phyloP scores from a whole-genome alignment of 441 rosid genomes.

The Populus hybrid region DNA sequence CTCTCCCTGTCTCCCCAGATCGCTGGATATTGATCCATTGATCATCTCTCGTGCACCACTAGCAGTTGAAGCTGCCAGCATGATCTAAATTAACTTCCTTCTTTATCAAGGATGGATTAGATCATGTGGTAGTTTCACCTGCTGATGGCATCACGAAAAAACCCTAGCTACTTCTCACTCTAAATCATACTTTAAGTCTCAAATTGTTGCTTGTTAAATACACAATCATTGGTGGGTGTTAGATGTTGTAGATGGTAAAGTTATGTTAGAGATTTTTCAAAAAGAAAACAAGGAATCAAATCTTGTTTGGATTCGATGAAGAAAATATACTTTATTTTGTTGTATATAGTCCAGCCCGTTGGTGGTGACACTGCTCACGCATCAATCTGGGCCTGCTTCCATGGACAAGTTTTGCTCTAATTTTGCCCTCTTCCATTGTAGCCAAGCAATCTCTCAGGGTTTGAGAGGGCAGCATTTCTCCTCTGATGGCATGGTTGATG shows the following conservation, averaged over 20 bases:
- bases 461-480: slow-evolving; percentile 24
- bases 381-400: background rate
- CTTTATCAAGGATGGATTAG: slow-evolving; percentile 24
- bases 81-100: slow-evolving; percentile 65
- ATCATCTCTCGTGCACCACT: slow-evolving; percentile 57
- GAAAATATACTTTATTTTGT: background rate
- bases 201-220: background rate
- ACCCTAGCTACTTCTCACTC: background rate
- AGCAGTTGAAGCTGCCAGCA: slow-evolving; percentile 99
- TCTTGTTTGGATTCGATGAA: background rate
- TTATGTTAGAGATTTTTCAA: background rate
- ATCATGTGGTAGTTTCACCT: slow-evolving; percentile 56
- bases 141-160: slow-evolving; percentile 33
- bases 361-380: background rate
- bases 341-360: background rate
- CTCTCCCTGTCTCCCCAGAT: background rate
- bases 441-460: slow-evolving; percentile 7
- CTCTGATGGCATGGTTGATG: slow-evolving; percentile 14
- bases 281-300: background rate
- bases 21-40: background rate
- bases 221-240: background rate
- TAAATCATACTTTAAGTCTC: background rate
- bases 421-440: background rate
- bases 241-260: background rate
- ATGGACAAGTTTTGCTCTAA: background rate